A percentile compares a stretch with the other conserved stretches of the same genome.
Conservation (phyloP, 495 filamentous ascomycete genomes). For the Sordaria brevicollis region DNA sequence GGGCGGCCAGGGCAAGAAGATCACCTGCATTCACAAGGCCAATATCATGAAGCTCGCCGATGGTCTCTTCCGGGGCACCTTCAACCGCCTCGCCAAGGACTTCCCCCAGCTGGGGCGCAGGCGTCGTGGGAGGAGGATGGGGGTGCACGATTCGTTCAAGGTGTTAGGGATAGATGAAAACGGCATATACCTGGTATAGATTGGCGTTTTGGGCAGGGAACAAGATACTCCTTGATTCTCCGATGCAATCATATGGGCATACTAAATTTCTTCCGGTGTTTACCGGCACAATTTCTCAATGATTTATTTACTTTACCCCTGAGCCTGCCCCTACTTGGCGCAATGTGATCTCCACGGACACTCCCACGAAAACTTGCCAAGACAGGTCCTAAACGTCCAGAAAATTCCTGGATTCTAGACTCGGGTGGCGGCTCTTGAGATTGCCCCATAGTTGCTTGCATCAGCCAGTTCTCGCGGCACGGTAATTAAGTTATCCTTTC, state of each 20-base stretch:
- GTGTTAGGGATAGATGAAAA: background rate
- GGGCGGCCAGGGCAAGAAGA: constrained; percentile 60
- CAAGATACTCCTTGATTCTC: background rate
- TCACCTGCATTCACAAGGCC: constrained; percentile 98
- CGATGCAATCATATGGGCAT: background rate
- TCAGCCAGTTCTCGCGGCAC: background rate
- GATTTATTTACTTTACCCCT: background rate
- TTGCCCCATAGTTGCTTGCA: no score
- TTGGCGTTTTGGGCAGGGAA: background rate
- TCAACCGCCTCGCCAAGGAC: constrained; percentile 83
- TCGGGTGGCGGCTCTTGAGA: no score
- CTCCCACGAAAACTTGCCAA: background rate
- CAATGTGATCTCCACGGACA: background rate
- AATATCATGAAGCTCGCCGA: constrained; percentile 99
- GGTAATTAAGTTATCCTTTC: background rate
- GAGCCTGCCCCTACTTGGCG: background rate
- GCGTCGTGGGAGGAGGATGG: background rate
- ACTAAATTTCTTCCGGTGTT: background rate
- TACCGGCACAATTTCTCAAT: background rate
- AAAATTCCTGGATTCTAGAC: background rate
- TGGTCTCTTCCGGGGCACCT: constrained; percentile 94
- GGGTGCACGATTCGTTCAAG: background rate
- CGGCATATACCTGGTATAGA: background rate
- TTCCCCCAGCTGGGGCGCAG: constrained; percentile 84
- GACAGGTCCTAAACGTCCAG: background rate